Conservation (phyloP, 176 grass and related monocot species). For the Rhynchospora tenuis region DNA sequence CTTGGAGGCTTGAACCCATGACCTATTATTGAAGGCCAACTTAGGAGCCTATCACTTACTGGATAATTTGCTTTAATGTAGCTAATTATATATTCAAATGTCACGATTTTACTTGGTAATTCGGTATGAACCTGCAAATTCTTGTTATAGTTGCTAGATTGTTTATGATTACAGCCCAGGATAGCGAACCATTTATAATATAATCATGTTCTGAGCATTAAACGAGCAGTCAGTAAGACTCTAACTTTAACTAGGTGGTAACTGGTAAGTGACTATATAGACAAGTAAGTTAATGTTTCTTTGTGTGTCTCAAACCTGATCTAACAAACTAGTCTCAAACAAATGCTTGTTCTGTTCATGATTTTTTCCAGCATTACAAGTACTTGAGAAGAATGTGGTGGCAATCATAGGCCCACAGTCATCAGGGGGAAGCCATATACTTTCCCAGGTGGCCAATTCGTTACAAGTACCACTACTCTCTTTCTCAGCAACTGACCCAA, state of each 20-base stretch:
- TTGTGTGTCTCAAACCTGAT: background rate
- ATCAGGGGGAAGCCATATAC: conserved; percentile 62
- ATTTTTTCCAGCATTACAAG: conserved; percentile 45
- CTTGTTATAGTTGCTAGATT: background rate
- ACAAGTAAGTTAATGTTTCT: background rate
- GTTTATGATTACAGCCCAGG: background rate
- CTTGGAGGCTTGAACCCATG: too few relatives aligned
- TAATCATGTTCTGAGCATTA: background rate
- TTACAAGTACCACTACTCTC: conserved; percentile 74
- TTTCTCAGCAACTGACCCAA: conserved; percentile 69
- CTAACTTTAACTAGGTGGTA: conserved; percentile 3
- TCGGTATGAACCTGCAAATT: background rate
- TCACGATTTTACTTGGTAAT: background rate
- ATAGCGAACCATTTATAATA: background rate
- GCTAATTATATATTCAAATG: background rate
- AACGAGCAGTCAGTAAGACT: conserved; percentile 22
- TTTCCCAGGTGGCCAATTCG: conserved; percentile 61
- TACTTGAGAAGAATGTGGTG: conserved; percentile 64
- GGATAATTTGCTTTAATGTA: too few relatives aligned
- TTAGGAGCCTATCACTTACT: too few relatives aligned
- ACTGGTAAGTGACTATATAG: background rate
- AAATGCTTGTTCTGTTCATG: conserved; percentile 30
- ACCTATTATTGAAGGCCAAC: too few relatives aligned
- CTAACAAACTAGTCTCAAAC: background rate
- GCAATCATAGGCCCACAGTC: conserved; percentile 75